Evolutionary conservation across 805 yeast species (phyloP).

Genomic region (Yarrowia sp.): DNA sequence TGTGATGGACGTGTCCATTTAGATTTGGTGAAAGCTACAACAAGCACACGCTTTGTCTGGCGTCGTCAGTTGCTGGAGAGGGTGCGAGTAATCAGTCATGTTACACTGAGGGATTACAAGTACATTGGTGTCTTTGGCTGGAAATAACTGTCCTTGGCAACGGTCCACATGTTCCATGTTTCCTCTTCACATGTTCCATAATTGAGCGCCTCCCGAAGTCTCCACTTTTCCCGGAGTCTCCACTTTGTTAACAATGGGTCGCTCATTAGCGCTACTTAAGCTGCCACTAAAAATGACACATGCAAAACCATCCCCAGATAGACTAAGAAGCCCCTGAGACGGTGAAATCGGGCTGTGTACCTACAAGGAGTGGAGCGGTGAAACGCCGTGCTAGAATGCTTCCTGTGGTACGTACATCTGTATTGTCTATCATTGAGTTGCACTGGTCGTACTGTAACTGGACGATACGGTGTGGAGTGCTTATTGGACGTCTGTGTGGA

Average conservation of each 20-base stretch:
- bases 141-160: too few species aligned
- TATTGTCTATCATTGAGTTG: too few species aligned
- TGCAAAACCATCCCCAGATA: constrained; percentile 13
- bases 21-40: constrained; percentile 9
- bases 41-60: neutral
- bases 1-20: constrained; percentile 20
- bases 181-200: too few species aligned
- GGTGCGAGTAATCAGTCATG: too few species aligned
- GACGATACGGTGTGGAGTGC: too few species aligned
- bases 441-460: too few species aligned
- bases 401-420: too few species aligned
- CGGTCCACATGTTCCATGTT: too few species aligned
- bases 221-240: constrained; percentile 17
- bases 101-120: neutral
- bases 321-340: neutral
- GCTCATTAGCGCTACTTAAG: constrained; percentile 26
- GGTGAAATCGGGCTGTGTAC: constrained; percentile 6
- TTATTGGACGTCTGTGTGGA: too few species aligned
- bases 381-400: neutral
- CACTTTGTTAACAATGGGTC: neutral
- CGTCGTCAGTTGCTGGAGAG: neutral
- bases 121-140: too few species aligned
- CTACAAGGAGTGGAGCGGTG: neutral
- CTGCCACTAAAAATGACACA: constrained; percentile 14
- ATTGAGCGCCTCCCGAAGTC: neutral